Conservation (phyloP, 2,329 filamentous ascomycete genomes). For the Pseudocercospora fijiensis region DNA sequence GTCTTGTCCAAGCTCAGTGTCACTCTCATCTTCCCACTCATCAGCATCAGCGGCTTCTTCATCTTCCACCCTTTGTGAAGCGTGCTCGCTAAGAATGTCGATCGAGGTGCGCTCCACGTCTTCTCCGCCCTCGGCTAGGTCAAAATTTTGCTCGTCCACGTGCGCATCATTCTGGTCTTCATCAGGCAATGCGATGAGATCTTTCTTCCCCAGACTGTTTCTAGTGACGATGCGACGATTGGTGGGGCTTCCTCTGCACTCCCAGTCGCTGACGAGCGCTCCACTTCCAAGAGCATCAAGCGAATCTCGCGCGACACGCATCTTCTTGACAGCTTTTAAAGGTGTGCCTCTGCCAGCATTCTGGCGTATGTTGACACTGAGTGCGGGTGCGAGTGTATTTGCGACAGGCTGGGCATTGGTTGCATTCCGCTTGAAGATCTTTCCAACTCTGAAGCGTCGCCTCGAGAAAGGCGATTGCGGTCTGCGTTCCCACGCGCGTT, state of each 20-base stretch:
- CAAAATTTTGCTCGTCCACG: not conserved
- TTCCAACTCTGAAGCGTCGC: conserved; percentile 34
- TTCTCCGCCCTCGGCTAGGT: conserved; percentile 4
- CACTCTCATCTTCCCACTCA: conserved; percentile 32
- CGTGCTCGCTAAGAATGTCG: conserved; percentile 33
- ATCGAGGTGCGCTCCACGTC: conserved; percentile 26
- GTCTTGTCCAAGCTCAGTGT: conserved; percentile 25
- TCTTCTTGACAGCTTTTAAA: conserved; percentile 47
- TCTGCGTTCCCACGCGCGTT: conserved; percentile 52
- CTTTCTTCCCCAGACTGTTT: conserved; percentile 21
- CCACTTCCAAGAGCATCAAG: conserved; percentile 16
- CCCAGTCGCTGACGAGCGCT: conserved; percentile 31
- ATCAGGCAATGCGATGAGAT: conserved; percentile 29
- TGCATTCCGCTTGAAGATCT: conserved; percentile 48
- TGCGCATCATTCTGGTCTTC: conserved; percentile 17
- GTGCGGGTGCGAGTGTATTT: conserved; percentile 9
- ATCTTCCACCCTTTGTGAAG: conserved; percentile 18
- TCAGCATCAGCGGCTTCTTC: conserved; percentile 20
- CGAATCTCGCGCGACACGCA: conserved; percentile 35
- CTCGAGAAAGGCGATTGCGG: conserved; percentile 46
- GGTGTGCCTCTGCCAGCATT: conserved; percentile 32
- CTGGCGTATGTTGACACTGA: conserved; percentile 17
- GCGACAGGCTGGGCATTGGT: conserved; percentile 3
- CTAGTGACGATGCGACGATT: conserved; percentile 35
- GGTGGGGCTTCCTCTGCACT: conserved; percentile 31